These are phyloP conservation scores for Teratosphaeria epicoccoides DNA, from an alignment of 2,329 filamentous ascomycete species.

Conservation along the genomic window DNA sequence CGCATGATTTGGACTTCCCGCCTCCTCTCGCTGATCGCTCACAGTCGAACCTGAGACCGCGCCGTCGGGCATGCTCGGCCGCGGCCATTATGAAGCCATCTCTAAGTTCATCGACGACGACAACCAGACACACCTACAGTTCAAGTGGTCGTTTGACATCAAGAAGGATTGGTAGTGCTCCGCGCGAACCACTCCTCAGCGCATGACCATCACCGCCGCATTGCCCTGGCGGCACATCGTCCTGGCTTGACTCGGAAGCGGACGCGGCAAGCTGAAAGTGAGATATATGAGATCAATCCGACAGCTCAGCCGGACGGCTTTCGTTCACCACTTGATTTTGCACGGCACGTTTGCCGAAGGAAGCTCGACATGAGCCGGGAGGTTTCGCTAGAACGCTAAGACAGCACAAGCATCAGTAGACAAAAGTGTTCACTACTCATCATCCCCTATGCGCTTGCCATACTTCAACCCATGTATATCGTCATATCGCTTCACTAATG, in stretches of 20 bases:
- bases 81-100: conserved; percentile 79
- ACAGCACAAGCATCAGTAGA: not conserved
- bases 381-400: conserved; percentile 17
- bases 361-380: not conserved
- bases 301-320: not conserved
- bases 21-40: not conserved
- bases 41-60: conserved; percentile 84
- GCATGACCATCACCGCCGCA: not conserved
- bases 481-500: conserved; percentile 81
- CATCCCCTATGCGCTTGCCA: conserved; percentile 15
- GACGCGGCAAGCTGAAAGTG: not conserved
- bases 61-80: conserved; percentile 77
- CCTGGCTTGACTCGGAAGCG: not conserved
- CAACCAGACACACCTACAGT: conserved; percentile 76
- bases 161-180: conserved; percentile 78
- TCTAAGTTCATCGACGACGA: conserved; percentile 95
- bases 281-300: not conserved
- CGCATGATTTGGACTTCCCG: not conserved
- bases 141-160: conserved; percentile 95
- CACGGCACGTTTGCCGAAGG: not conserved
- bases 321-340: not conserved
- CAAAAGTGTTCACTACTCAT: conserved; percentile 15
- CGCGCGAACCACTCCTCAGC: not conserved
- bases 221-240: not conserved
- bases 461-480: conserved; percentile 24